Evolutionary conservation across 176 grass and related monocot species (phyloP).

Genomic region (Alopecurus myosuroides): DNA sequence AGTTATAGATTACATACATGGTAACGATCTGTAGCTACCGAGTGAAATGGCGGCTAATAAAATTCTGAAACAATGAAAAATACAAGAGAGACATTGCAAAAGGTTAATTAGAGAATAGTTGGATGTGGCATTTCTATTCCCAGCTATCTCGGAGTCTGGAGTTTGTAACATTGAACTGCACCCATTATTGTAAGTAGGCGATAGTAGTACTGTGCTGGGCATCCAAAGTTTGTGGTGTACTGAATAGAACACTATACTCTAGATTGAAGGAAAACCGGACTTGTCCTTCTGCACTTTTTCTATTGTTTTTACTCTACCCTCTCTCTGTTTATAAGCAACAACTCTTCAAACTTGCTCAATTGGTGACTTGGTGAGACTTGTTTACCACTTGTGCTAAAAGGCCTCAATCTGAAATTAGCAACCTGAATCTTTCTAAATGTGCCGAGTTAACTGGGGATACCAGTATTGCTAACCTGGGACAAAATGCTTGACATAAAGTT

Average conservation of each 20-base stretch:
- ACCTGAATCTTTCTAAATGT: conserved; percentile 1
- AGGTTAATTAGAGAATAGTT: neutral
- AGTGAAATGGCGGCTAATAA: neutral
- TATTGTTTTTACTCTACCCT: neutral
- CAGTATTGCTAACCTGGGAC: neutral
- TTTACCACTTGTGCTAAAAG: conserved; percentile 10
- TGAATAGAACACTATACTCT: conserved; percentile 16
- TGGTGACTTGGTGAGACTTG: neutral
- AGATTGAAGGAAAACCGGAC: neutral
- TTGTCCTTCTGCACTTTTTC: neutral
- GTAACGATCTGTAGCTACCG: neutral
- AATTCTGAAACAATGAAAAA: neutral
- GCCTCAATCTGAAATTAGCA: conserved; percentile 1
- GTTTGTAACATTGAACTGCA: neutral
- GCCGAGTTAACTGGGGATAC: neutral
- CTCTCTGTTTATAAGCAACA: neutral
- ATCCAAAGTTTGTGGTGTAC: neutral
- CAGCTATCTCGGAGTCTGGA: neutral
- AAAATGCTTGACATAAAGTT: conserved; percentile 5
- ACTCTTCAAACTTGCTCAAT: neutral
- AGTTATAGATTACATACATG: neutral
- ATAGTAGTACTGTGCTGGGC: neutral
- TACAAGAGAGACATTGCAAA: neutral
- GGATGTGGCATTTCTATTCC: conserved; percentile 12
- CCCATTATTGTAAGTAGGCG: neutral